Evolutionary conservation across 768 basidiomycete species (phyloP), one percentile per base, ranked within the genome.

Genomic region (Hydnum rufescens): DNA sequence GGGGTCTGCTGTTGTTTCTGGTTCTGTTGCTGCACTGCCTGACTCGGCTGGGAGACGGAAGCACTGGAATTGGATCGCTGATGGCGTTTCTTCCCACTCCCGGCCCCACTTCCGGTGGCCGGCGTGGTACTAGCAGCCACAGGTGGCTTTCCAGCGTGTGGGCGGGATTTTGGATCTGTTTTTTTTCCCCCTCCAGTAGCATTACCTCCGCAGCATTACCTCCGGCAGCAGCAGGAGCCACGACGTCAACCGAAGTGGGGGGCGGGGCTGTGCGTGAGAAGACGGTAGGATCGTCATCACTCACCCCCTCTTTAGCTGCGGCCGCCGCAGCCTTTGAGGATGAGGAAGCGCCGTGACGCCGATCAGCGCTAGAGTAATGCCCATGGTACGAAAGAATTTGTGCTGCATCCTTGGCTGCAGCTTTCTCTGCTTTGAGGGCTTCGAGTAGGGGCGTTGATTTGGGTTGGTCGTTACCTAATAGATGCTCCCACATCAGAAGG

Each of bases 381-480:
- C 75, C 73, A 34, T 85, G 81, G 53, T 77, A 81, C 34, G 80
- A 75, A 30, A 78, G 67, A 53, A 80, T 83, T 32, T 75, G 67
- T 58, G 80, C 78, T 60, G 78, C 85, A 62, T 82, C 84, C 59
- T 74, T 79, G 59, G 76, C 74, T 0, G 75, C 74, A 4, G 72
- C 71, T 61, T 80, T 83, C 64, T 87, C 82, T 0, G 85, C 83
- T 58, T 88, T 86, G 57, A 97, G 77, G 1, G 90, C 87, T 61
- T 93, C 92, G 46, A 99, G 76, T 22, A 97, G 74, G 0, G 93
- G 93, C 0, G 93, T 95, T 0, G 83, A 81, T 57, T 80, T 90
- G 1, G 85, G 83, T 42, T 67, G 70, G 22, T 60, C 53, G 18
- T 32, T 48, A 0, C 60, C 58, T n/a, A 13, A 16, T 13, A n/a